phyloP scores from a whole-genome alignment of 352 stramenopile species.

The Ochromonadaceae sp. region DNA sequence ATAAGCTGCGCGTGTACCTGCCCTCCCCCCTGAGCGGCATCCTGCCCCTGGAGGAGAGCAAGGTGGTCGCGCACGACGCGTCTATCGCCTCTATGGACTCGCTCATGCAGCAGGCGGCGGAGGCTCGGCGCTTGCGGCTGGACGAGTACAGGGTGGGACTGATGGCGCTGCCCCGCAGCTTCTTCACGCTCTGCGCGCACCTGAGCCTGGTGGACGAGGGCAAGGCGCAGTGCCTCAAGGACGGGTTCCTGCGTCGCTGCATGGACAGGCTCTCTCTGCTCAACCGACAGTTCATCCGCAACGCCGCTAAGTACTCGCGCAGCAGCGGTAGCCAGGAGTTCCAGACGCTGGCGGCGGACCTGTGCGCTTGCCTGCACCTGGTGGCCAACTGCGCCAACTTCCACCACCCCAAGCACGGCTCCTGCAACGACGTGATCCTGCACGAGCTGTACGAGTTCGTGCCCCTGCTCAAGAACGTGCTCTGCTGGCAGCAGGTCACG shows the following conservation, averaged over 20 bases:
- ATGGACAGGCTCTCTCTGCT: too few relatives aligned
- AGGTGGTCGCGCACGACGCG: background rate
- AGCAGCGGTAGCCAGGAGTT: too few relatives aligned
- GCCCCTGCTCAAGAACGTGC: background rate
- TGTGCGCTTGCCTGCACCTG: background rate
- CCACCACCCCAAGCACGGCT: background rate
- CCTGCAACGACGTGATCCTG: background rate
- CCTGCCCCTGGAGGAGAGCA: background rate
- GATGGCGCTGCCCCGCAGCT: background rate
- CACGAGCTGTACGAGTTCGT: background rate
- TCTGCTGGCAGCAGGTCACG: too few relatives aligned
- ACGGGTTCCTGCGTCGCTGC: background rate
- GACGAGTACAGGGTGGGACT: background rate
- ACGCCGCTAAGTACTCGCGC: too few relatives aligned
- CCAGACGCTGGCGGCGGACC: too few relatives aligned
- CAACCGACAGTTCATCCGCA: too few relatives aligned
- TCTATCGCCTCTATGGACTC: background rate
- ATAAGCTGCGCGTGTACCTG: background rate
- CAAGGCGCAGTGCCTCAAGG: background rate
- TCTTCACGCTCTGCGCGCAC: background rate
- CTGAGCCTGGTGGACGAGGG: background rate
- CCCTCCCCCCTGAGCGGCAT: background rate
- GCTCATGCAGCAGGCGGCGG: background rate
- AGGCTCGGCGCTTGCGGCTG: background rate
- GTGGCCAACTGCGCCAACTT: background rate